Conservation (phyloP, 225 moss, liverwort and hornwort genomes). For the Sphagnum tenellum region DNA sequence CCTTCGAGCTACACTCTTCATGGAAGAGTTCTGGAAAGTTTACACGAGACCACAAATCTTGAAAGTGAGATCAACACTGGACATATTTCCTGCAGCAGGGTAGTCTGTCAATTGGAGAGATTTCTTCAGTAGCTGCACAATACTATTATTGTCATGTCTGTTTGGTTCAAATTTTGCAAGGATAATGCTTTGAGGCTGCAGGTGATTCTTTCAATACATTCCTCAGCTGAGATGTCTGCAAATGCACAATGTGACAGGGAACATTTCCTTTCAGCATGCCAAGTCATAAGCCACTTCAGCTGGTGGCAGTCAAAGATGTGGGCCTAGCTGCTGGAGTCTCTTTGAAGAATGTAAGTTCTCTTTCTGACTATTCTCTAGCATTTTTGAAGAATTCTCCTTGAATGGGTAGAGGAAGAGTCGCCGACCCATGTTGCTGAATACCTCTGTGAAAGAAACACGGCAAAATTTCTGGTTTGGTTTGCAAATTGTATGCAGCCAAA, state of each 20-base stretch:
- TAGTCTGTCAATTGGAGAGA: no score
- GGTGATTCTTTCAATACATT: no score
- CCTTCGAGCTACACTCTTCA: conserved; percentile 56
- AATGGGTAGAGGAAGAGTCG: no score
- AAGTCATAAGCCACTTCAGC: conserved; percentile 43
- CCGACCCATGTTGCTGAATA: no score
- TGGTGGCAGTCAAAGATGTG: conserved; percentile 51
- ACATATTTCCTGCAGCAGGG: background rate
- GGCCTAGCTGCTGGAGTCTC: conserved; percentile 50
- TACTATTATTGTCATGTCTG: background rate
- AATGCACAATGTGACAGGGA: conserved; percentile 16
- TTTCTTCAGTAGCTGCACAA: background rate
- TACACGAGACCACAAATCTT: conserved; percentile 50
- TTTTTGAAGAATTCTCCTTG: no score
- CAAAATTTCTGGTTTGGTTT: no score
- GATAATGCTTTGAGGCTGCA: background rate
- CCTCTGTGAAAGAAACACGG: no score
- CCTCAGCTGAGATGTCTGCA: no score
- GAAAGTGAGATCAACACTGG: conserved; percentile 20
- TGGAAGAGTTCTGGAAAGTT: conserved; percentile 61
- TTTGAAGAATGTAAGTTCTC: conserved; percentile 31
- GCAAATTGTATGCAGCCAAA: conserved; percentile 28
- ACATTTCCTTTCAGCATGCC: conserved; percentile 51
- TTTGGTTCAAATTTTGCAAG: background rate
- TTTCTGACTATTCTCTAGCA: no score